Base-by-base conservation (phyloP, 495 filamentous ascomycete species). In the Hypoxylon intermedium region DNA sequence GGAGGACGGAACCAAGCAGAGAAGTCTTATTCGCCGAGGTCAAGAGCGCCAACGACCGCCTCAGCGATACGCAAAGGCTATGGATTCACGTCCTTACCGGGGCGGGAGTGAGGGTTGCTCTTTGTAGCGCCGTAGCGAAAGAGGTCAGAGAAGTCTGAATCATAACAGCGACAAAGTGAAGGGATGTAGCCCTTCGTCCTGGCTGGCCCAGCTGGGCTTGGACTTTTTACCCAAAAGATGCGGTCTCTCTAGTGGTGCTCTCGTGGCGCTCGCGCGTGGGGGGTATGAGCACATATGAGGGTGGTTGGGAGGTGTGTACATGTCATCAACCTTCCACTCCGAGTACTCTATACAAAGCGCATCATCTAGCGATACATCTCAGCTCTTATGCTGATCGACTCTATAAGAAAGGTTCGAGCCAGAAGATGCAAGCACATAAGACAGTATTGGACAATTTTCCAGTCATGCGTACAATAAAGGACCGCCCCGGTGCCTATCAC, bases 51-150 rank as follows among this genome's bases (percentile, higher is more conserved):
- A 97, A 97, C 77, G 94, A 98, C 79, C 85, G 92, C 26, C 78
- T 98, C 68, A 97, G 93, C 74, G 94, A 98, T 80, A 95, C 92
- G 28, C 94, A 98, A 75, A 81, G 94, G 61, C 78, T 98, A 33
- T 98, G 94, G 94, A 97, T 97, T 65, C 90, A 97, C 80, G 91
- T 97, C 2, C 76, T 98, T 43, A 86, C 84, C 3, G 86, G 87
- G 1, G 92, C 92, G 2, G 92, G 93, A 1, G 82, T 98, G 9
- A 81, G 77, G 62, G 93, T 98, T 21, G 92, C 96, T 72, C 73
- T 98, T 51, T 97, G 92, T 74, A 87, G 93, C 78, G 93, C 90
- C 6, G 83, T 92, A 70, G 90, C 92, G 33, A 87, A 77, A 72
- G 88, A 96, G 71, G 71, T 79, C n/a, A 71, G 70, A 40, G 71